Conservation (phyloP, 345 rosid genomes). For the Salix udensis region DNA sequence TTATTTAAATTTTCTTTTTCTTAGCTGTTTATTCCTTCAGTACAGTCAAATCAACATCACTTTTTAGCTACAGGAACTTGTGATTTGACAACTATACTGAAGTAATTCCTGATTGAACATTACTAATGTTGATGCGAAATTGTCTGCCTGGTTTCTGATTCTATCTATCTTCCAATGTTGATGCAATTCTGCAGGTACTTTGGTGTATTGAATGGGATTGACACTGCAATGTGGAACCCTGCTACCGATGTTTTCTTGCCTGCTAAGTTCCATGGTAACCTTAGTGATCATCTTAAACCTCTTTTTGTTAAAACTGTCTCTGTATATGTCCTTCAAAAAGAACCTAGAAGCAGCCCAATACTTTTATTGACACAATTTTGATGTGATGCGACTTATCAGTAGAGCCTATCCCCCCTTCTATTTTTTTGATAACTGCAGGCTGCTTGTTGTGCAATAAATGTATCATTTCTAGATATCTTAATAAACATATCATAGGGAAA, state of each 20-base stretch:
- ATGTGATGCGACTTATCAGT: no score
- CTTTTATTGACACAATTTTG: neutral
- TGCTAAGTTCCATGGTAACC: conserved; percentile 43
- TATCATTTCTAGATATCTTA: no score
- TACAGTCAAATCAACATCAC: neutral
- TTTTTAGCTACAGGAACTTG: neutral
- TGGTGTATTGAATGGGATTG: conserved; percentile 53
- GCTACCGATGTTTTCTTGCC: conserved; percentile 47
- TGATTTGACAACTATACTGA: neutral
- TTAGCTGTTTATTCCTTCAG: neutral
- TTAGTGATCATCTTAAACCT: neutral
- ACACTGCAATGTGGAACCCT: conserved; percentile 51
- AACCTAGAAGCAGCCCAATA: neutral
- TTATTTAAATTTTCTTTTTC: neutral
- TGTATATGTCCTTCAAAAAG: neutral
- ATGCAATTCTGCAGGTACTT: conserved; percentile 38
- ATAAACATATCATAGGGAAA: neutral
- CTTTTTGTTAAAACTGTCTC: neutral
- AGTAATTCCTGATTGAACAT: neutral
- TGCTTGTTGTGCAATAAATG: neutral
- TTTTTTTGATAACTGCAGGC: neutral
- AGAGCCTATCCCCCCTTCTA: no score
- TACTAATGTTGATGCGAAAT: neutral
- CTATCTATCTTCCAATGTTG: neutral
- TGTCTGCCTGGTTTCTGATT: neutral